These are phyloP conservation scores for Scheffersomyces spartinae DNA, from an alignment of 805 yeast genomes.

Conservation along the genomic window DNA sequence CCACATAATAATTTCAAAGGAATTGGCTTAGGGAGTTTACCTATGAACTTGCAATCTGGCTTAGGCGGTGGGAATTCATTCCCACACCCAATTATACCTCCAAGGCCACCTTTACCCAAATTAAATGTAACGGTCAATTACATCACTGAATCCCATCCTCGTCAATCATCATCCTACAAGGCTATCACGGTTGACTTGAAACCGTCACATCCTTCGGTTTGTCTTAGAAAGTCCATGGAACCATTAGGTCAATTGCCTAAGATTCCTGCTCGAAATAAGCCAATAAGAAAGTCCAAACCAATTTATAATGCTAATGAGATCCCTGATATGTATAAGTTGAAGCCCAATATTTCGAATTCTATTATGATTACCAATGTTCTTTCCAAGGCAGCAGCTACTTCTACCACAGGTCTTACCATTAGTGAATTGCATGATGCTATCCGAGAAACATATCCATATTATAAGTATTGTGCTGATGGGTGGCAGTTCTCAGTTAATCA, in stretches of 20 bases:
- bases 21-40: no score
- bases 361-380: slow-evolving; percentile 69
- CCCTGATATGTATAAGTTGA: slow-evolving; percentile 75
- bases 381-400: no score
- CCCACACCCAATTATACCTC: slow-evolving; percentile 9
- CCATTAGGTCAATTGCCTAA: slow-evolving; percentile 16
- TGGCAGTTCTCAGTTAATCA: slow-evolving; percentile 96
- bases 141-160: slow-evolving; percentile 14
- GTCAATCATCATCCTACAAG: slow-evolving; percentile 10
- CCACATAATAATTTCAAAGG: no score
- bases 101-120: slow-evolving; percentile 24
- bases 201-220: slow-evolving; percentile 14
- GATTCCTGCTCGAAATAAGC: slow-evolving; percentile 22
- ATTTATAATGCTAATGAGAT: slow-evolving; percentile 88
- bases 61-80: no score
- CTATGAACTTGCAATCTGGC: no score
- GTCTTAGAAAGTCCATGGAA: slow-evolving; percentile 22
- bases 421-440: slow-evolving; percentile 76
- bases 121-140: slow-evolving; percentile 20
- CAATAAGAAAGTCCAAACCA: slow-evolving; percentile 35
- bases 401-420: no score
- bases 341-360: slow-evolving; percentile 76
- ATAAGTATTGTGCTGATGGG: slow-evolving; percentile 88
- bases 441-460: slow-evolving; percentile 82
- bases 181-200: slow-evolving; percentile 17